These are phyloP conservation scores for Bimuria novae-zelandiae DNA, from an alignment of 2,329 filamentous ascomycete species.

Conservation along the genomic window DNA sequence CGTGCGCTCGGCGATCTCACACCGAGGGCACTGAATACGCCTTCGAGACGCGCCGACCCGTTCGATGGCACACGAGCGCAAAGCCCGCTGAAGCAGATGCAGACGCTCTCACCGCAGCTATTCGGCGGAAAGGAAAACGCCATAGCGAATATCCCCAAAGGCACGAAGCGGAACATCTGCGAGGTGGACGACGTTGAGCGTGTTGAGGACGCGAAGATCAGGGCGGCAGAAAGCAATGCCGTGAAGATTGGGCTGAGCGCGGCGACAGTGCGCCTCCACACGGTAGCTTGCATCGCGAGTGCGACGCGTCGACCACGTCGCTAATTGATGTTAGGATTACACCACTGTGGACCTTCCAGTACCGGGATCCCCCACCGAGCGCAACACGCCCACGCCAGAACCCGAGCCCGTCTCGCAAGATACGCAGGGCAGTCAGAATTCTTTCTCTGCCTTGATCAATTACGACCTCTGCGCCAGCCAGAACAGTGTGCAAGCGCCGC, in stretches of 20 bases:
- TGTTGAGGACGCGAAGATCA: conserved; percentile 30
- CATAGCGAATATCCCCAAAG: conserved; percentile 19
- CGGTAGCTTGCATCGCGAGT: conserved; percentile 23
- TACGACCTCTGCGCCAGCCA: conserved; percentile 52
- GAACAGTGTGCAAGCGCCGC: conserved; percentile 27
- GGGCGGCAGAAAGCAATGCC: conserved; percentile 9
- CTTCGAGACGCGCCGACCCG: conserved; percentile 30
- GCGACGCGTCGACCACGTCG: conserved; percentile 20
- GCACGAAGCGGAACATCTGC: conserved; percentile 43
- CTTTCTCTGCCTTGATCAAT: conserved; percentile 55
- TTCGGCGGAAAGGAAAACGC: conserved; percentile 38
- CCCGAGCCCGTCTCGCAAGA: conserved; percentile 36
- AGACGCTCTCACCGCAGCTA: conserved; percentile 27
- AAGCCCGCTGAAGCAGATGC: conserved; percentile 44
- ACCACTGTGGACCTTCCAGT: conserved; percentile 31
- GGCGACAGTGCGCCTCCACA: conserved; percentile 32
- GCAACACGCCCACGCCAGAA: conserved; percentile 35
- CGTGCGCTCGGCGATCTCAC: conserved; percentile 43
- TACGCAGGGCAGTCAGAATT: conserved; percentile 40
- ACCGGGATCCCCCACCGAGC: conserved; percentile 42
- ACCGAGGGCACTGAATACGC: conserved; percentile 40
- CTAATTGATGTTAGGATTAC: conserved; percentile 32
- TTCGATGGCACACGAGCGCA: conserved; percentile 29
- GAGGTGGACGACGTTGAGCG: conserved; percentile 42
- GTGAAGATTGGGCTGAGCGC: conserved; percentile 25